These are phyloP conservation scores for Beta corolliflora DNA, from an alignment of 179 eudicot genomes.

Conservation along the genomic window DNA sequence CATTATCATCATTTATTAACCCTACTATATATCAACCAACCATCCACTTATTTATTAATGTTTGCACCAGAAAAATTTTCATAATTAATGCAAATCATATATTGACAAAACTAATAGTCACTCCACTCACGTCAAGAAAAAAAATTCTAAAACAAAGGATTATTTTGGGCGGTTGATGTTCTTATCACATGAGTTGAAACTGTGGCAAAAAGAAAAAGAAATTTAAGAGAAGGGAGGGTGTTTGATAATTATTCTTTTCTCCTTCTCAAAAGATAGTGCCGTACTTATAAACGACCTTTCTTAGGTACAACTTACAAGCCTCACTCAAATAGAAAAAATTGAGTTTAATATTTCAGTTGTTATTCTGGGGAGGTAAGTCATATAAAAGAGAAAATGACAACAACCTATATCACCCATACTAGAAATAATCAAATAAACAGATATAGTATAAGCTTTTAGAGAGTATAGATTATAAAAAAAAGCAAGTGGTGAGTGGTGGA, in stretches of 20 bases:
- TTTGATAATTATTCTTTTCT: neutral
- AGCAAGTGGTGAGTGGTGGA: neutral
- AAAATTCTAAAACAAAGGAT: neutral
- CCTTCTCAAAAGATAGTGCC: constrained; percentile 25
- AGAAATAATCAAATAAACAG: neutral
- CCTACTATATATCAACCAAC: too few relatives aligned
- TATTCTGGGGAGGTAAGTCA: constrained; percentile 17
- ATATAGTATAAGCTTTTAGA: too few relatives aligned
- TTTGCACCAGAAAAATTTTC: too few relatives aligned
- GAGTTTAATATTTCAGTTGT: neutral
- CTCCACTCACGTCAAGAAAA: too few relatives aligned
- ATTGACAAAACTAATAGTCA: neutral
- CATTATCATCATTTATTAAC: too few relatives aligned
- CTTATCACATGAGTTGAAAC: constrained; percentile 10
- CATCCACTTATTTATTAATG: too few relatives aligned
- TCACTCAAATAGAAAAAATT: neutral
- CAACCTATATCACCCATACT: neutral
- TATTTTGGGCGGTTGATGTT: constrained; percentile 1
- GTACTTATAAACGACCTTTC: constrained; percentile 37
- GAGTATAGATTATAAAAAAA: neutral
- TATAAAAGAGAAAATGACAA: constrained; percentile 1
- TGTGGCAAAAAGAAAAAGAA: neutral
- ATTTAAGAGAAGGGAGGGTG: neutral
- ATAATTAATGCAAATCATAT: too few relatives aligned
- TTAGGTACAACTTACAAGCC: constrained; percentile 8